Evolutionary conservation across 2,329 filamentous ascomycete species (phyloP), one percentile per base, ranked within the genome.

Genomic region (Penicillium olsonii): DNA sequence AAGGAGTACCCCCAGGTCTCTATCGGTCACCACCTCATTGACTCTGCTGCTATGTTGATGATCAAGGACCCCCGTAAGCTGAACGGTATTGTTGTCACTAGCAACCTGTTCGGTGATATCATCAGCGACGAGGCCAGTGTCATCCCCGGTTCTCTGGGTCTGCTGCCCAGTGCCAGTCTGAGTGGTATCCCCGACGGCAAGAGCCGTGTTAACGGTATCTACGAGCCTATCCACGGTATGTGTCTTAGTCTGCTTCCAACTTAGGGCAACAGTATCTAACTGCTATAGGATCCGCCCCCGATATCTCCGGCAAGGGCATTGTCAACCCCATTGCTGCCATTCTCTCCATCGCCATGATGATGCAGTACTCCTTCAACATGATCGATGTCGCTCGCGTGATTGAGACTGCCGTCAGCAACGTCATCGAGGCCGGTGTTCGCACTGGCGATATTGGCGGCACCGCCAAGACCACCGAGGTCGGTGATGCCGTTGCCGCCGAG

Each of bases 11-110:
- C 92, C 2, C 84, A 92, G 69, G 75, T 96, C 38, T 83, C 88
- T 76, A 76, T 95, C 37, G 84, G 85, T 58, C 92, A 96, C 71
- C 92, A 97, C 70, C 82, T 97, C 42, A 96, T 97, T 68, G 92
- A 97, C 76, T 90, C 85, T 48, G 92, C 92, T n/a, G 92, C 92
- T 58, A 96, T 97, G 92, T 78, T 96, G 62, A 90, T 97, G 87
- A 83, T 97, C 67, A 96, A 95, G 85, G 92, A 92, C 74, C 92
- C 92, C 9, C 80, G 86, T 10, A 83, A 84, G 18, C 79, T 97
- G 45, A 97, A 96, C 70, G 94, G 92, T 45, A 84, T 97, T 29
- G 83, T 97, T 39, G 85, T 97, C 56, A 95, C 92, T 11, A 92
- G 87, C 78, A 99, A 97, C 73, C 70, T 97, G 61, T 96, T 96